These are phyloP conservation scores for Lachnellula subtilissima DNA, from an alignment of 2,329 filamentous ascomycete genomes.

Conservation along the genomic window DNA sequence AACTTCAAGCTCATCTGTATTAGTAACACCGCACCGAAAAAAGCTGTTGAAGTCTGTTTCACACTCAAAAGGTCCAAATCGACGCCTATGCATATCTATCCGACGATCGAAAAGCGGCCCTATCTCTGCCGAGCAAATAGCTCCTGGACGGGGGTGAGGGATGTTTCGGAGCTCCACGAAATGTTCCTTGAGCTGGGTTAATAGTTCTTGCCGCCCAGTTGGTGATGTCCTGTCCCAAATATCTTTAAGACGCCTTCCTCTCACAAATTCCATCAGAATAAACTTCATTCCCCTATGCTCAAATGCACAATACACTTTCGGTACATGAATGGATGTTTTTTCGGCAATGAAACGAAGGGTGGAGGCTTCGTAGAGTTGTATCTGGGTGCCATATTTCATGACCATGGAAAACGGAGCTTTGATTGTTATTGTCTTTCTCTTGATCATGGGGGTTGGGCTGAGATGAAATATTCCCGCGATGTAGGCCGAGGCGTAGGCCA, in stretches of 20 bases:
- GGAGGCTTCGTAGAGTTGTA: slow-evolving; percentile 32
- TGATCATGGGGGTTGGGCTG: not conserved
- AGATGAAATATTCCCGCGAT: not conserved
- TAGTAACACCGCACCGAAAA: no score
- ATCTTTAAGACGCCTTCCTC: slow-evolving; percentile 30
- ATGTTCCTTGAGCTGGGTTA: no score
- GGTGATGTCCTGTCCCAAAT: not conserved
- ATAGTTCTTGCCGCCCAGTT: no score
- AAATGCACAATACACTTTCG: slow-evolving; percentile 35
- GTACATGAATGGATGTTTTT: slow-evolving; percentile 35
- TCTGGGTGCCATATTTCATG: slow-evolving; percentile 30
- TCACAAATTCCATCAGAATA: slow-evolving; percentile 36
- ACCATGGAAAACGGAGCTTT: not conserved
- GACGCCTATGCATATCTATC: no score
- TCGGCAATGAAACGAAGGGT: slow-evolving; percentile 33
- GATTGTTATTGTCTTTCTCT: not conserved
- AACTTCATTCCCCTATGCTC: slow-evolving; percentile 28
- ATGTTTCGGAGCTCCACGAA: no score
- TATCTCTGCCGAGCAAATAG: no score
- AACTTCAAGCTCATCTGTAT: no score
- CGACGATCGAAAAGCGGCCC: no score
- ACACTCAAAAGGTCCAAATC: no score
- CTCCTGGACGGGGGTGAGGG: no score
- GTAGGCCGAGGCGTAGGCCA: not conserved
- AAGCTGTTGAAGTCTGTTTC: no score